phyloP scores from a whole-genome alignment of 1,139 yeast species.

The Casaregolazyma suthepensis region DNA sequence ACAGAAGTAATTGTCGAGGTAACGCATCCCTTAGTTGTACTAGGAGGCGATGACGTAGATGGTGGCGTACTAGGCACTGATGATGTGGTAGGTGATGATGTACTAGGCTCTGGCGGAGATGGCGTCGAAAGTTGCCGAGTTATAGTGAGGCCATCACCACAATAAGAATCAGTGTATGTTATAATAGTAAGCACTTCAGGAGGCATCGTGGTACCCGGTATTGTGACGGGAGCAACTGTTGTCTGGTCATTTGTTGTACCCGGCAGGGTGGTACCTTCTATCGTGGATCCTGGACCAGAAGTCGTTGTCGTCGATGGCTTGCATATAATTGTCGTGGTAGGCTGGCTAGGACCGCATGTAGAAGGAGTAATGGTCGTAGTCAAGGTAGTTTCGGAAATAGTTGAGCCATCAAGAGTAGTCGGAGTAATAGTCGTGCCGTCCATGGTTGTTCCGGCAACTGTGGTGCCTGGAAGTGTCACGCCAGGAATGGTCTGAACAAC shows the following conservation, averaged over 20 bases:
- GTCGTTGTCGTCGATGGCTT: conserved; percentile 4
- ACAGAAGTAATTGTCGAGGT: not conserved
- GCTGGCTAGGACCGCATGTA: conserved; percentile 3
- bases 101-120: not conserved
- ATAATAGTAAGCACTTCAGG: not conserved
- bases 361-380: conserved; percentile 9
- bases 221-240: conserved; percentile 12
- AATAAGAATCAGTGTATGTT: not conserved
- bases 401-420: conserved; percentile 8
- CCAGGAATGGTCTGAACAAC: conserved; percentile 15
- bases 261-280: conserved; percentile 10
- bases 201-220: not conserved
- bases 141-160: not conserved
- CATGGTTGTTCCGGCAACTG: conserved; percentile 12
- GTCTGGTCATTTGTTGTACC: conserved; percentile 11
- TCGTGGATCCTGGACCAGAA: conserved; percentile 5
- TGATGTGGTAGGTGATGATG: not conserved
- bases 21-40: not conserved
- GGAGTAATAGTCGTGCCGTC: conserved; percentile 14
- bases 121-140: not conserved
- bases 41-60: not conserved
- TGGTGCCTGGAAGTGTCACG: conserved; percentile 12
- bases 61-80: not conserved
- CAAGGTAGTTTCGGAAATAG: conserved; percentile 11
- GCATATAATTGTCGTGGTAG: conserved; percentile 11